Evolutionary conservation across 768 basidiomycete species (phyloP), one percentile per base, ranked within the genome.

Genomic region (Thelephora aurantiotincta): DNA sequence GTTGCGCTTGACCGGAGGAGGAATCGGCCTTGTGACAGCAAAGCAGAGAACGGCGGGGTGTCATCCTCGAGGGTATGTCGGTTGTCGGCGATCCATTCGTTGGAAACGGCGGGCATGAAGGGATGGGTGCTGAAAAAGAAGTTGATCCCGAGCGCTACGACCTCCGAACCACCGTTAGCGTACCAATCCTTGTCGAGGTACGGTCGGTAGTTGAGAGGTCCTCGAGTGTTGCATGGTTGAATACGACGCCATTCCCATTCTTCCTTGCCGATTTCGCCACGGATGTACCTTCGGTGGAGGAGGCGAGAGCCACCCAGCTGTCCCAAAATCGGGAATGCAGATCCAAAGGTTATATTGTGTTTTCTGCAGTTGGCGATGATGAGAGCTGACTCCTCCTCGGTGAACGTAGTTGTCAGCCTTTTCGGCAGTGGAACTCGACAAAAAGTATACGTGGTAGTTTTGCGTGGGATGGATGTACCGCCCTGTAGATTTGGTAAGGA

Each of bases 391-490:
- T 62, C 56, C 6, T 63, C 55, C 0, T 38, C 38, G 1, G 67
- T 58, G 38, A 70, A 63, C 6, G 35, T 52, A 49, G 20, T 45
- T 48, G 3, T 46, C 35, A 11, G 41, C 12, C 23, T n/a, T 26
- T 58, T 56, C 18, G 71, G 66, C 54, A 5, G 74, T 66, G 6
- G 70, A 66, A 0, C 59, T 63, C 38, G 56, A 57, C 1, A 55
- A 51, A 0, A 72, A 72, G 5, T 30, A 30, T 56, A 47, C 23
- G 52, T 54, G 1, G 68, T 66, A 33, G 65, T 46, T 13, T 58
- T 68, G 42, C 71, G 63, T 2, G 77, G 76, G 7, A 79, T 62
- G 0, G 73, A 72, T 43, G 79, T 77, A 2, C 77, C 77, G 2
- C 77, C 78, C 77, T 79, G 54, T 6, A 43, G 35, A 45, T 13